Evolutionary conservation across 768 basidiomycete genomes (phyloP).

Genomic region (Exsudoporus frostii): DNA sequence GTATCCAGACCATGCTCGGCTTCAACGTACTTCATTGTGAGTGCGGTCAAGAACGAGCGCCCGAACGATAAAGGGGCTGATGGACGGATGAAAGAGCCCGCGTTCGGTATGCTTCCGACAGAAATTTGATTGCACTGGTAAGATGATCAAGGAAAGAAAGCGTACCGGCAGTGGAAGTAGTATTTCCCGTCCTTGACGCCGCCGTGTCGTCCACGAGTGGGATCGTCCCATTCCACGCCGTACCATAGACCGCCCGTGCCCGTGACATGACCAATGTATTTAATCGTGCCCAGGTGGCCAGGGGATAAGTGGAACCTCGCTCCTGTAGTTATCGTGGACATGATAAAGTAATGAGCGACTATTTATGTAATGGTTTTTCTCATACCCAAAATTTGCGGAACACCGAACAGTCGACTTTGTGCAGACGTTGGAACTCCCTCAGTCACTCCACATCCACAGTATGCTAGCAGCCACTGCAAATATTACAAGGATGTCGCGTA

Average conservation of each 20-base stretch:
- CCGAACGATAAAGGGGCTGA: slow-evolving; percentile 57
- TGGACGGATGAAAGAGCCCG: slow-evolving; percentile 82
- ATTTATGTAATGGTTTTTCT: slow-evolving; percentile 16
- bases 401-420: background rate
- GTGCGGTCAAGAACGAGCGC: slow-evolving; percentile 68
- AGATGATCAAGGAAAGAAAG: slow-evolving; percentile 8
- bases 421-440: background rate
- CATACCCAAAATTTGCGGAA: slow-evolving; percentile 10
- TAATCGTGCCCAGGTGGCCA: slow-evolving; percentile 64
- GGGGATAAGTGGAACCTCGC: slow-evolving; percentile 50
- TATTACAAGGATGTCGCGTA: slow-evolving; percentile 32
- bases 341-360: background rate
- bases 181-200: slow-evolving; percentile 72
- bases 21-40: slow-evolving; percentile 78
- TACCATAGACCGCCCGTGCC: slow-evolving; percentile 73
- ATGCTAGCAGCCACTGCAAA: slow-evolving; percentile 26
- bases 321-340: slow-evolving; percentile 37
- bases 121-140: slow-evolving; percentile 6
- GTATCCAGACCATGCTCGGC: slow-evolving; percentile 46
- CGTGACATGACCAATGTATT: slow-evolving; percentile 62
- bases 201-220: slow-evolving; percentile 80
- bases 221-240: slow-evolving; percentile 98
- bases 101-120: slow-evolving; percentile 46
- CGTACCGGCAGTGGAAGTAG: slow-evolving; percentile 79
- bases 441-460: slow-evolving; percentile 6